These are phyloP conservation scores for Aspergillus aculeatus DNA, from an alignment of 2,329 filamentous ascomycete genomes.

Conservation along the genomic window DNA sequence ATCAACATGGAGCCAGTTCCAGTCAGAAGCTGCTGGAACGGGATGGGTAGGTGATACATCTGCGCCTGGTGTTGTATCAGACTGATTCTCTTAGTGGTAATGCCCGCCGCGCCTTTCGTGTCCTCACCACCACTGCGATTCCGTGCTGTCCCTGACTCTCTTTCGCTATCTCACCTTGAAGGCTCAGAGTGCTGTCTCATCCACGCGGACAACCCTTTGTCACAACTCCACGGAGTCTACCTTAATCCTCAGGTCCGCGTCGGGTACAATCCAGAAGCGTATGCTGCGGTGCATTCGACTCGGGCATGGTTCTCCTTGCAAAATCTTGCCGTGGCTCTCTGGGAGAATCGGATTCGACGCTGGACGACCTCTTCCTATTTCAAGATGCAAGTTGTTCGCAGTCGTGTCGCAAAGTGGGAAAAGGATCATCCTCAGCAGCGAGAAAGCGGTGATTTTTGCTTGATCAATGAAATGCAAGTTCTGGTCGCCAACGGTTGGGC, in stretches of 20 bases:
- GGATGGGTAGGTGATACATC: conserved; percentile 47
- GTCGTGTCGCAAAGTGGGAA: conserved; percentile 40
- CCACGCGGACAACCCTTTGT: conserved; percentile 39
- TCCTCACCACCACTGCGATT: conserved; percentile 53
- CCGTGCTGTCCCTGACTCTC: conserved; percentile 61
- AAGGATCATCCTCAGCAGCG: conserved; percentile 15
- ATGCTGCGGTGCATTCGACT: conserved; percentile 21
- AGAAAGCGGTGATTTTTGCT: conserved; percentile 53
- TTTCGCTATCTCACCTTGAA: conserved; percentile 59
- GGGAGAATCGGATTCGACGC: conserved; percentile 57
- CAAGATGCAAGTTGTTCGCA: conserved; percentile 27
- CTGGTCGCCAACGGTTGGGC: conserved; percentile 14
- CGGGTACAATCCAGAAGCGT: conserved; percentile 33
- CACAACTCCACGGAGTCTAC: conserved; percentile 33
- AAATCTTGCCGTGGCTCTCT: conserved; percentile 55
- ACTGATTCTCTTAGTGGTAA: conserved; percentile 20
- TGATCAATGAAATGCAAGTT: conserved; percentile 54
- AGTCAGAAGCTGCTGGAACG: conserved; percentile 69
- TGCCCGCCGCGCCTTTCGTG: conserved; percentile 24
- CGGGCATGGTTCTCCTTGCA: conserved; percentile 54
- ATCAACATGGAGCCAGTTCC: conserved; percentile 54
- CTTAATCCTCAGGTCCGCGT: conserved; percentile 43
- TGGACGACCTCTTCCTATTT: conserved; percentile 41
- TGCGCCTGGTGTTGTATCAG: not conserved
- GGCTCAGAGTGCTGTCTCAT: conserved; percentile 75